Percentiles rank a stretch among this genome's conserved stretches.
These are phyloP conservation scores for Mycena citricolor DNA, from an alignment of 1,284 basidiomycete species.

Conservation along the genomic window DNA sequence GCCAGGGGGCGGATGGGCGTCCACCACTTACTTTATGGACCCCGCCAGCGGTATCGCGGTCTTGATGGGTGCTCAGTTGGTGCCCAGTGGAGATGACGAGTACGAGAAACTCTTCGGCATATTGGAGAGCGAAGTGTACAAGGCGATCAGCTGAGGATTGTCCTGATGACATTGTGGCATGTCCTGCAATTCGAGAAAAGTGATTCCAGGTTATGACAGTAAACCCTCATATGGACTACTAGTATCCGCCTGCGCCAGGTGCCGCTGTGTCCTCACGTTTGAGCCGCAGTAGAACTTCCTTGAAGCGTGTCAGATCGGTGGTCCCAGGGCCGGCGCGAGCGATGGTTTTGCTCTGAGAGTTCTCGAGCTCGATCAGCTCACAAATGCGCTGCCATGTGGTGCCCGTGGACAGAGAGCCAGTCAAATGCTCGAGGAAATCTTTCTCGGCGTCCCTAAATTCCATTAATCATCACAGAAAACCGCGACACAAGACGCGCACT, in stretches of 20 bases:
- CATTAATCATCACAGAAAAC: conserved; percentile 7
- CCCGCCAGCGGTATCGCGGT: conserved; percentile 2
- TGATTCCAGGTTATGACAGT: too few relatives aligned
- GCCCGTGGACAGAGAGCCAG: conserved; percentile 80
- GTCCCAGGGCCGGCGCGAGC: conserved; percentile 86
- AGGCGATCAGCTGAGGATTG: too few relatives aligned
- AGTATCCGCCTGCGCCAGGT: conserved; percentile 91
- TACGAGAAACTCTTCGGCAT: neutral
- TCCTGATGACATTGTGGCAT: too few relatives aligned
- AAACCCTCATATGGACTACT: too few relatives aligned
- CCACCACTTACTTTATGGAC: neutral
- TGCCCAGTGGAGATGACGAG: neutral
- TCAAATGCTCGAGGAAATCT: conserved; percentile 73
- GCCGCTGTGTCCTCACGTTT: conserved; percentile 88
- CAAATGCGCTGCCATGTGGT: conserved; percentile 97
- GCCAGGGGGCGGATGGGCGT: conserved; percentile 2
- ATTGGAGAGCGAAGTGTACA: conserved; percentile 9
- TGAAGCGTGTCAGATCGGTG: conserved; percentile 87
- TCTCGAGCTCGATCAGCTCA: conserved; percentile 85
- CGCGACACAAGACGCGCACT: conserved; percentile 56
- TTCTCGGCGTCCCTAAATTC: conserved; percentile 80
- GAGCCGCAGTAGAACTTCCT: conserved; percentile 85
- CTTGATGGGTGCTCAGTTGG: conserved; percentile 9
- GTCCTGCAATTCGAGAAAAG: too few relatives aligned
- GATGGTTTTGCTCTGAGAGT: conserved; percentile 96